These are phyloP conservation scores for Metarhizium sp. DNA, from an alignment of 2,329 filamentous ascomycete species.

Conservation along the genomic window DNA sequence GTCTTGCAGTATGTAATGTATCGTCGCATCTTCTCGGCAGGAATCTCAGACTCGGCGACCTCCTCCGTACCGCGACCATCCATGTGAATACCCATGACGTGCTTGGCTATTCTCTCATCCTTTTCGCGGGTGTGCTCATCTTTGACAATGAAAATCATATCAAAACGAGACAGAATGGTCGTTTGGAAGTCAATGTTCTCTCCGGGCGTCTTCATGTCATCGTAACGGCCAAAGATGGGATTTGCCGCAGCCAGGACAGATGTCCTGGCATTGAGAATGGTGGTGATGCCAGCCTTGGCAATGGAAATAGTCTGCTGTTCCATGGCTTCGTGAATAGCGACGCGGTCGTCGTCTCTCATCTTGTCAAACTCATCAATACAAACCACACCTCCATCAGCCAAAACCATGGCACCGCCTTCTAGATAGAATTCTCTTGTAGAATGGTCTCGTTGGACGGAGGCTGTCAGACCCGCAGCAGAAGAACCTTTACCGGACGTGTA, in stretches of 20 bases:
- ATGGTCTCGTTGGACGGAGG: constrained; percentile 88
- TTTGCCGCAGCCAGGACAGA: constrained; percentile 94
- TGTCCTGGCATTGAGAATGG: constrained; percentile 90
- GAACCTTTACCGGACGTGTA: constrained; percentile 99
- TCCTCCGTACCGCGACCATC: constrained; percentile 76
- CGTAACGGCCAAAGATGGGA: constrained; percentile 94
- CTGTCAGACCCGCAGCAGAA: constrained; percentile 92
- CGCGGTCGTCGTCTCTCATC: constrained; percentile 96
- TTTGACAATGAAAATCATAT: constrained; percentile 99
- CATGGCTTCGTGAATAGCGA: constrained; percentile 99
- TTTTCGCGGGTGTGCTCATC: constrained; percentile 86
- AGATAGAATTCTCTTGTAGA: constrained; percentile 94
- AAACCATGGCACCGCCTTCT: constrained; percentile 96
- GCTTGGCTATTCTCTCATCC: constrained; percentile 87
- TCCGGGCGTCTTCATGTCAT: constrained; percentile 93
- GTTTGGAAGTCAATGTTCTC: constrained; percentile 99
- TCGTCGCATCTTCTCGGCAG: constrained; percentile 93
- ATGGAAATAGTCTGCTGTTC: constrained; percentile 99
- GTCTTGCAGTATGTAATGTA: constrained; percentile 97
- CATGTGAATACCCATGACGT: constrained; percentile 98
- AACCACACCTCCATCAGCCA: constrained; percentile 92
- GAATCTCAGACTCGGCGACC: constrained; percentile 75
- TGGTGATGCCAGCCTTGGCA: constrained; percentile 96
- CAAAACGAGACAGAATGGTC: constrained; percentile 94
- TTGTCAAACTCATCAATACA: constrained; percentile 99